phyloP scores from a whole-genome alignment of 441 rosid species.

The Dalechampia spathulata region DNA sequence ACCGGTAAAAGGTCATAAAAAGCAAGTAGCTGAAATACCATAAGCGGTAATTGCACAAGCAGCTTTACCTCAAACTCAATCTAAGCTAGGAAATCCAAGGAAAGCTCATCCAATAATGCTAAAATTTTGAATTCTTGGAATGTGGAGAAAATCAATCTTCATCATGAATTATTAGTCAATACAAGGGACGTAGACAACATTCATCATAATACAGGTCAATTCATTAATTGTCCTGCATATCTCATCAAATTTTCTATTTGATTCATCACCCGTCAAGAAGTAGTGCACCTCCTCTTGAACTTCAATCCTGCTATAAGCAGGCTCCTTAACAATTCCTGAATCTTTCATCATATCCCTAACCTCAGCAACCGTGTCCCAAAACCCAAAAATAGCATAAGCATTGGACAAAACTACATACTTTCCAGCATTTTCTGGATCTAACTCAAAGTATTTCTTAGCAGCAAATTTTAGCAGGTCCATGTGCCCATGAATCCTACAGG shows the following conservation, averaged over 20 bases:
- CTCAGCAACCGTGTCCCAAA: conserved; percentile 54
- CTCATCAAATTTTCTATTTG: conserved; percentile 37
- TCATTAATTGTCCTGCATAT: conserved; percentile 35
- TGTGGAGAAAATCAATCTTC: conserved; percentile 6
- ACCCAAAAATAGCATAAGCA: conserved; percentile 58
- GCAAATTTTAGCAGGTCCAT: conserved; percentile 47
- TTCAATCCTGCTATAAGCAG: conserved; percentile 70
- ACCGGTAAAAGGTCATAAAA: no score
- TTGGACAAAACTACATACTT: conserved; percentile 62
- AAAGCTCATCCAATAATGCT: conserved; percentile 4
- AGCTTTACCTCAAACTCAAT: conserved; percentile 4
- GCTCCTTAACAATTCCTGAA: conserved; percentile 50
- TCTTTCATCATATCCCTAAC: conserved; percentile 52
- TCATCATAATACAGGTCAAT: conserved; percentile 39
- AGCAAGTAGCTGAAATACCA: neutral
- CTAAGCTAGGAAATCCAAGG: neutral
- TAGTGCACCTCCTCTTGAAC: conserved; percentile 47
- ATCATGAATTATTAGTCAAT: conserved; percentile 18
- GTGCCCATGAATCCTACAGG: conserved; percentile 62
- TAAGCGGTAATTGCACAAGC: neutral
- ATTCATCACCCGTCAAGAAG: conserved; percentile 47
- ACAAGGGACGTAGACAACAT: conserved; percentile 32
- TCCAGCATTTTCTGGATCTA: conserved; percentile 64
- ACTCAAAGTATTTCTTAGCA: conserved; percentile 43
- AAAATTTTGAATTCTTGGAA: neutral